Percentiles rank a stretch among this genome's conserved stretches.
Evolutionary conservation across 176 grass and related monocot species (phyloP).

Genomic region (Bromus sterilis): DNA sequence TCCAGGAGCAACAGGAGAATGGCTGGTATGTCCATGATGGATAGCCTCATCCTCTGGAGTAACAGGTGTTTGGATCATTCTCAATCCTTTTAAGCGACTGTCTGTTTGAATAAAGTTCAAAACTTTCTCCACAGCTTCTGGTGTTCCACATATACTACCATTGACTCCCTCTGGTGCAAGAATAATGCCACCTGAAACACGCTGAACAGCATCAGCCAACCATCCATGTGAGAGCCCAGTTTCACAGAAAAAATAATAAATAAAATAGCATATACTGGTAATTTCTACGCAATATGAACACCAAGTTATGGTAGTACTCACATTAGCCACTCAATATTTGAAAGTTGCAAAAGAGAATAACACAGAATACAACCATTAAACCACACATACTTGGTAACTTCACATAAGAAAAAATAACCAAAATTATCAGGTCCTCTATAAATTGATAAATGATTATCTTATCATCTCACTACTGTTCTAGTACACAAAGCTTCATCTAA

Average conservation of each 20-base stretch:
- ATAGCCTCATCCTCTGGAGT: conserved; percentile 94
- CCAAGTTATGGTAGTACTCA: background rate
- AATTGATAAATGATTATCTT: background rate
- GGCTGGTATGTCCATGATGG: conserved; percentile 79
- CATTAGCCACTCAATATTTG: background rate
- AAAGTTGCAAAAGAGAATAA: background rate
- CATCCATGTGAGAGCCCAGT: conserved; percentile 12
- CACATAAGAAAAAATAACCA: background rate
- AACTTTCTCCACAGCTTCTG: conserved; percentile 60
- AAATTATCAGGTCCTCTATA: background rate
- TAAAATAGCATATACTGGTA: background rate
- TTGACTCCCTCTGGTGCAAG: conserved; percentile 95
- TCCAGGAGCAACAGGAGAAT: conserved; percentile 85
- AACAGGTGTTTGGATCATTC: conserved; percentile 83
- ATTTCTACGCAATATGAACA: background rate
- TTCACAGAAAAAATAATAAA: background rate
- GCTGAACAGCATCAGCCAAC: conserved; percentile 47
- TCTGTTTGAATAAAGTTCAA: conserved; percentile 82
- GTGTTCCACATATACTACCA: conserved; percentile 80
- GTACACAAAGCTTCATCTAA: background rate
- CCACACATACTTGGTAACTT: background rate
- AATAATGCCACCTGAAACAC: conserved; percentile 97
- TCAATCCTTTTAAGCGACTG: conserved; percentile 58
- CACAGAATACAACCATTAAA: background rate
- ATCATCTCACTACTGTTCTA: background rate